phyloP scores from a whole-genome alignment of 1,284 basidiomycete genomes.

The Ustilago xerochloae region DNA sequence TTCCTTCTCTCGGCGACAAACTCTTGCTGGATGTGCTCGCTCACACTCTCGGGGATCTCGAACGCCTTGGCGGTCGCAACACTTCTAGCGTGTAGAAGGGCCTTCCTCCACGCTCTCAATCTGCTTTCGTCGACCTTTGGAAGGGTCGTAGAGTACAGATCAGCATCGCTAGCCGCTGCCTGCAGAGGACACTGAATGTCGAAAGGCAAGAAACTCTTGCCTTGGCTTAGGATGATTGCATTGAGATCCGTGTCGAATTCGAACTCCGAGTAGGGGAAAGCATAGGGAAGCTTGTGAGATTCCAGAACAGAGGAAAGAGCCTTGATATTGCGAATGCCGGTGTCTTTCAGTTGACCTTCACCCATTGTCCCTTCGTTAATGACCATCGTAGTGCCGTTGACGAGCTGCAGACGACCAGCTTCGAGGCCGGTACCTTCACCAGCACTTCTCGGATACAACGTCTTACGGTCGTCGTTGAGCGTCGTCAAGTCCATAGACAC shows the following conservation, averaged over 20 bases:
- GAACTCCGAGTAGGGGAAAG: slow-evolving; percentile 81
- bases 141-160: slow-evolving; percentile 9
- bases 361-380: slow-evolving; percentile 77
- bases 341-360: slow-evolving; percentile 77
- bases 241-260: slow-evolving; percentile 80
- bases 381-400: slow-evolving; percentile 75
- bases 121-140: slow-evolving; percentile 16
- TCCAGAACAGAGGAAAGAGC: slow-evolving; percentile 78
- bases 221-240: slow-evolving; percentile 76
- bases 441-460: slow-evolving; percentile 71
- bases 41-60: slow-evolving; percentile 55
- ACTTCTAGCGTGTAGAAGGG: slow-evolving; percentile 29
- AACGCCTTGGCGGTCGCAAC: slow-evolving; percentile 45
- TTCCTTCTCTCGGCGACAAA: slow-evolving; percentile 55
- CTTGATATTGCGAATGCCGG: slow-evolving; percentile 78
- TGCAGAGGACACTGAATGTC: slow-evolving; percentile 55
- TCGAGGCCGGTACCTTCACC: slow-evolving; percentile 80
- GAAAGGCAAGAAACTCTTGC: slow-evolving; percentile 70
- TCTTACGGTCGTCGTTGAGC: slow-evolving; percentile 72
- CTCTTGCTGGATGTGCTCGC: slow-evolving; percentile 59
- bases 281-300: slow-evolving; percentile 79
- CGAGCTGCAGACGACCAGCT: slow-evolving; percentile 80
- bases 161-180: neutral
- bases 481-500: slow-evolving; percentile 68
- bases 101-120: slow-evolving; percentile 31